Evolutionary conservation across 345 rosid species (phyloP).

Genomic region (Rhodamnia rubescens): DNA sequence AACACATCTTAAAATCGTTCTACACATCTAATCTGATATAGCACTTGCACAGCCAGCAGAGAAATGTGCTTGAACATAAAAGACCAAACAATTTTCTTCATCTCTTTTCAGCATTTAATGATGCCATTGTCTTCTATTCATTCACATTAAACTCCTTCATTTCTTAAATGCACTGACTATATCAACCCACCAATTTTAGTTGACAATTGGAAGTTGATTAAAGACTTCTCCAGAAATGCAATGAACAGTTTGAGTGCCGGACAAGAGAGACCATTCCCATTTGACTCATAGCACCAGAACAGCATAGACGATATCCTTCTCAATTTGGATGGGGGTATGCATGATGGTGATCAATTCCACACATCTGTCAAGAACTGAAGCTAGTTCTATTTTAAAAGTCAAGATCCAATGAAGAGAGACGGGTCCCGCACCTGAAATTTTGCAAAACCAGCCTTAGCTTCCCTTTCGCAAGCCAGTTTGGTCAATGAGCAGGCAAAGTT

Average conservation of each 20-base stretch:
- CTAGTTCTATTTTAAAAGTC: background rate
- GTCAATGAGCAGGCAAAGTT: slow-evolving; percentile 59
- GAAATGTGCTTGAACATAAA: background rate
- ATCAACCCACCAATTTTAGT: background rate
- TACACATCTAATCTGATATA: background rate
- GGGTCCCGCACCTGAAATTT: slow-evolving; percentile 44
- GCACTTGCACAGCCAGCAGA: background rate
- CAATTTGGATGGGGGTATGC: background rate
- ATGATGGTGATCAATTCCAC: background rate
- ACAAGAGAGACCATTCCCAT: background rate
- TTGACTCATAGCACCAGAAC: background rate
- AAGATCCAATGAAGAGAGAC: background rate
- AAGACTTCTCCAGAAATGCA: background rate
- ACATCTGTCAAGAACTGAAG: background rate
- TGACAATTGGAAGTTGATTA: background rate
- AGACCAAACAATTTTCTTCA: background rate
- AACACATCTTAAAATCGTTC: background rate
- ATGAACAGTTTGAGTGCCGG: background rate
- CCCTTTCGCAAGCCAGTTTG: slow-evolving; percentile 54
- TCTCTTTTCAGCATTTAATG: background rate
- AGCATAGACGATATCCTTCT: background rate
- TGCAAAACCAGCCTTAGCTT: slow-evolving; percentile 43
- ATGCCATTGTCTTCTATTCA: background rate
- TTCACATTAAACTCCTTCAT: background rate
- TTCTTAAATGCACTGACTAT: background rate